Base-by-base conservation (phyloP, 2,329 filamentous ascomycete genomes). In the Diplodia seriata region DNA sequence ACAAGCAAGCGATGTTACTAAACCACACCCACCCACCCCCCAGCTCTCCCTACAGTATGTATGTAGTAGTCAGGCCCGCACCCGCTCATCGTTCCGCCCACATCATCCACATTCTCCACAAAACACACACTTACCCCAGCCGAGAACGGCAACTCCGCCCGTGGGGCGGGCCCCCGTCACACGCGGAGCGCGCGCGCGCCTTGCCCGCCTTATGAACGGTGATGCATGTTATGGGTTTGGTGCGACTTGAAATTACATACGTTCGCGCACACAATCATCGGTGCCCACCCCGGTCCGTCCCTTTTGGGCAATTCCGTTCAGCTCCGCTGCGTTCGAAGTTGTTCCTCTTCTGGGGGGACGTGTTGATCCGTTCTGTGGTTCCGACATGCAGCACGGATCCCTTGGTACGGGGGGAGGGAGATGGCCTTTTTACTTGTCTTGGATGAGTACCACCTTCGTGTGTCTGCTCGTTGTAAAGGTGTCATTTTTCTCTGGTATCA, bases 281-380 rank as follows among this genome's bases (percentile, higher is more conserved):
- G 9, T 40, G 23, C 23, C 23, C 23, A 23, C 23, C 18, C 11
- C 43, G 47, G 50, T 63, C 31, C 4, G 43, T 29, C 59, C 18
- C 20, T 7, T 63, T 63, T n/a, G 29, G 40, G 59, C 11, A 63
- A 20, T 38, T 38, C 59, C 43, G 43, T 47, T 12, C 12, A 12
- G 4, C 5, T 51, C 43, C 40, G 59, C 59, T 63, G 59, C 47
- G 59, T 63, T 63, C 29, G 47, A 63, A 63, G 43, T 63, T 63
- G 47, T 63, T 26, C 47, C 31, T 38, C 18, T 36, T 36, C 18
- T 12, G 43, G 7, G 43, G 43, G 18, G 18, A 9, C 18, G 14
- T 20, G n/a, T 20, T 47, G 18, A n/a, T 8, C 43, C 43, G 9
- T 47, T n/a, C 43, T 47, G 43, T 47, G 7, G 31, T 33, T 33